Evolutionary conservation across 2,329 filamentous ascomycete species (phyloP).

Genomic region (Fusarium cicatricum): DNA sequence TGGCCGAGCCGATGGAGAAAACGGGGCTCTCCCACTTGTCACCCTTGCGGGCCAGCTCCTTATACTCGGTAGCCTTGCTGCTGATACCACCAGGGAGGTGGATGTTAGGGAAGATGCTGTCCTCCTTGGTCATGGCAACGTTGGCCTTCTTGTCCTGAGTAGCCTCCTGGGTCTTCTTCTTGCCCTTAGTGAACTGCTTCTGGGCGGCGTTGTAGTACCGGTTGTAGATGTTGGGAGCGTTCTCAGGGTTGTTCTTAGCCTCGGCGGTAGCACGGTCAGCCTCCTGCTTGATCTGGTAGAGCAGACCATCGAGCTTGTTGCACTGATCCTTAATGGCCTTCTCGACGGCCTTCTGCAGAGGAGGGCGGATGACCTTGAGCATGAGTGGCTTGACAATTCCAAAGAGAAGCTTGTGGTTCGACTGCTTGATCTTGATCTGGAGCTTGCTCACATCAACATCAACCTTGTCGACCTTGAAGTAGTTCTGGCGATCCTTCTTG

Average conservation of each 20-base stretch:
- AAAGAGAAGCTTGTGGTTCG: conserved; percentile 93
- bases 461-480: conserved; percentile 95
- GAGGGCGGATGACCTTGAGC: conserved; percentile 83
- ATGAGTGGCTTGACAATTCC: conserved; percentile 85
- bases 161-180: conserved; percentile 75
- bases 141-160: conserved; percentile 73
- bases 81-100: conserved; percentile 84
- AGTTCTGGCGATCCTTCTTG: conserved; percentile 77
- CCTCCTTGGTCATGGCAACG: conserved; percentile 69
- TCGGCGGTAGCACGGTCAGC: conserved; percentile 76
- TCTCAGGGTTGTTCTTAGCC: conserved; percentile 66
- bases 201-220: conserved; percentile 82
- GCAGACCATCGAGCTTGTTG: conserved; percentile 74
- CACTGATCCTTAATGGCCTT: conserved; percentile 88
- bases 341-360: conserved; percentile 86
- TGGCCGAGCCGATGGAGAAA: conserved; percentile 84
- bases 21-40: conserved; percentile 95
- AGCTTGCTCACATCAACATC: conserved; percentile 83
- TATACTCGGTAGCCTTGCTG: conserved; percentile 93
- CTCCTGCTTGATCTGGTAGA: conserved; percentile 83
- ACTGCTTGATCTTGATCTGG: conserved; percentile 90
- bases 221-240: conserved; percentile 83
- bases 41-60: conserved; percentile 84
- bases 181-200: conserved; percentile 75
- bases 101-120: conserved; percentile 89